A percentile compares a stretch with the other conserved stretches of the same genome.
phyloP scores from a whole-genome alignment of 1,139 yeast genomes.

The Starmera stellimalicola region DNA sequence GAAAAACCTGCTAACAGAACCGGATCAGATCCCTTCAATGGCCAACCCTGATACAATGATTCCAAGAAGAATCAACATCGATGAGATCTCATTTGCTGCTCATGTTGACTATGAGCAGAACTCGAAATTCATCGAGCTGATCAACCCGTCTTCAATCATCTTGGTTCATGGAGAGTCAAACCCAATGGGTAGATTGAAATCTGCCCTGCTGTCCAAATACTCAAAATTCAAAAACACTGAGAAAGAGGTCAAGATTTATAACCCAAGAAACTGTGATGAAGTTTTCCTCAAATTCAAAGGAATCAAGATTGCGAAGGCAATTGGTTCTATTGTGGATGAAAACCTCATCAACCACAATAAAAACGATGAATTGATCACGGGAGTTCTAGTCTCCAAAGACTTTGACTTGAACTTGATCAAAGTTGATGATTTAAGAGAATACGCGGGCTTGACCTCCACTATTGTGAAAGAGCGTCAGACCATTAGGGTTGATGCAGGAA shows the following conservation, averaged over 20 bases:
- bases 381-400: conserved; percentile 85
- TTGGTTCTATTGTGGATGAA: conserved; percentile 63
- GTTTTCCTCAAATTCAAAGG: conserved; percentile 74
- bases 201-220: conserved; percentile 85
- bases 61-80: conserved; percentile 83
- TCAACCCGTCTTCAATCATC: conserved; percentile 75
- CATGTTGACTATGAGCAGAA: conserved; percentile 96
- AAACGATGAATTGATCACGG: conserved; percentile 47
- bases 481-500: conserved; percentile 69
- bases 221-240: conserved; percentile 77
- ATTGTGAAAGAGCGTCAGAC: conserved; percentile 75
- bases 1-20: conserved; percentile 77
- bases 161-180: conserved; percentile 97
- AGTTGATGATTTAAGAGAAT: conserved; percentile 81
- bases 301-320: conserved; percentile 74
- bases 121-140: conserved; percentile 79
- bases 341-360: conserved; percentile 5
- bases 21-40: conserved; percentile 76
- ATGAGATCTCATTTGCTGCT: conserved; percentile 96
- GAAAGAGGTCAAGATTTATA: conserved; percentile 83
- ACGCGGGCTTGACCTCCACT: conserved; percentile 79
- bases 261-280: conserved; percentile 87
- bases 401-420: conserved; percentile 79
- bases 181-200: conserved; percentile 94
- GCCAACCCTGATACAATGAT: conserved; percentile 72